Percentiles rank a stretch among this genome's conserved stretches.
Conservation (phyloP, 805 yeast species). For the Kuraishia cidri region DNA sequence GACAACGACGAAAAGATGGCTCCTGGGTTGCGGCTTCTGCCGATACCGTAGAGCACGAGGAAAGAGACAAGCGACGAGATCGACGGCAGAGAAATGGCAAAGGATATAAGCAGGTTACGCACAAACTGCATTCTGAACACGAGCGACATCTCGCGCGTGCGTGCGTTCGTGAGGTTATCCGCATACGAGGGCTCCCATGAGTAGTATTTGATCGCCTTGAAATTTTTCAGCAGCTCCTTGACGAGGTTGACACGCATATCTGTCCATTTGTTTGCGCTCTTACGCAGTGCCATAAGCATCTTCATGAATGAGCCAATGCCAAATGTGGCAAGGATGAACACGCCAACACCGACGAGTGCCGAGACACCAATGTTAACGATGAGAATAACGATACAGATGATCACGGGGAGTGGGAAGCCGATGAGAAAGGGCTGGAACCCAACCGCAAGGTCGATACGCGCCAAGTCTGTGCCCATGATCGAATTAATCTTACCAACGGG, state of each 20-base stretch:
- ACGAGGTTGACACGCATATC: conserved; percentile 70
- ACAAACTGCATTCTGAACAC: conserved; percentile 57
- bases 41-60: conserved; percentile 27
- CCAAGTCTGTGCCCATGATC: conserved; percentile 69
- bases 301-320: conserved; percentile 38
- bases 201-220: conserved; percentile 79
- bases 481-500: conserved; percentile 71
- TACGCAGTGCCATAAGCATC: conserved; percentile 45
- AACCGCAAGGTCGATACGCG: conserved; percentile 27
- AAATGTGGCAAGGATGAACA: conserved; percentile 41
- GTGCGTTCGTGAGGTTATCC: conserved; percentile 39
- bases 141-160: conserved; percentile 52
- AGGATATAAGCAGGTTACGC: conserved; percentile 54
- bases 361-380: conserved; percentile 63
- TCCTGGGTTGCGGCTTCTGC: conserved; percentile 41
- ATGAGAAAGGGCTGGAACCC: conserved; percentile 58
- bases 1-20: conserved; percentile 63
- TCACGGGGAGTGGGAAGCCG: conserved; percentile 53
- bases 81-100: conserved; percentile 59
- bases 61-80: conserved; percentile 61
- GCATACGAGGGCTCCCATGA: conserved; percentile 87
- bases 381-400: conserved; percentile 55
- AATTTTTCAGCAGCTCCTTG: conserved; percentile 69
- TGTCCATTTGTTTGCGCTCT: conserved; percentile 51
- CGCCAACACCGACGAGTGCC: conserved; percentile 61